Percentiles rank a stretch among this genome's conserved stretches.
These are phyloP conservation scores for Lipomyces yarrowii DNA, from an alignment of 1,139 yeast species.

Conservation along the genomic window DNA sequence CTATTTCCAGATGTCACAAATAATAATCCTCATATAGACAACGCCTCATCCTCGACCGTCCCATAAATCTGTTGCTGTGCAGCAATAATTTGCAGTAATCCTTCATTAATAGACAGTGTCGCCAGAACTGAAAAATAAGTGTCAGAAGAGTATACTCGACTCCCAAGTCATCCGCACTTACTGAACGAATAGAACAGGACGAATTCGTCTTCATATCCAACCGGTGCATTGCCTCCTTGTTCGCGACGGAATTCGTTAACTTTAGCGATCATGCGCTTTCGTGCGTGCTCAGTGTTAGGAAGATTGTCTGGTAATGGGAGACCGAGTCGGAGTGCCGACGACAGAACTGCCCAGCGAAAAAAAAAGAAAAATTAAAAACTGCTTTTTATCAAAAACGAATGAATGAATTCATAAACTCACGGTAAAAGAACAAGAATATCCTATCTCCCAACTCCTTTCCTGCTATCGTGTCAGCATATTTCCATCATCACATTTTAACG, in stretches of 20 bases:
- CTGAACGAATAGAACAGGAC: conserved; percentile 72
- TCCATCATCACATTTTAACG: background rate
- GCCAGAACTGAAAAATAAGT: conserved; percentile 51
- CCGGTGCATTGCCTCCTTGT: conserved; percentile 11
- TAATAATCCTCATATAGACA: conserved; percentile 4
- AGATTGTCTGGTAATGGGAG: conserved; percentile 77
- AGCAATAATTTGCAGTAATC: conserved; percentile 59
- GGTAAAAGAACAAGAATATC: conserved; percentile 23
- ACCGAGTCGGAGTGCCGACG: conserved; percentile 74
- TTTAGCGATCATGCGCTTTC: conserved; percentile 67
- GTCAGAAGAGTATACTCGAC: background rate
- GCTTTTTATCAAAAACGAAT: background rate
- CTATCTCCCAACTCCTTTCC: conserved; percentile 23
- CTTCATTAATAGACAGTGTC: conserved; percentile 66
- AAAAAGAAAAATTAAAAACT: conserved; percentile 42
- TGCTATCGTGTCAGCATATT: background rate
- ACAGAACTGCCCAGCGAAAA: conserved; percentile 64
- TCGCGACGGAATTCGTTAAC: conserved; percentile 44
- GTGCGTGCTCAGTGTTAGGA: conserved; percentile 77
- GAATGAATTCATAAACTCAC: conserved; percentile 3
- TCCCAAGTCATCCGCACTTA: conserved; percentile 4
- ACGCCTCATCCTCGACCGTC: conserved; percentile 57
- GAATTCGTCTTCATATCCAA: conserved; percentile 57
- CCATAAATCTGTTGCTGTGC: conserved; percentile 64
- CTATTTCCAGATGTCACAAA: background rate